Conservation (phyloP, 148 eudicot species). For the Persicaria maculosa region DNA sequence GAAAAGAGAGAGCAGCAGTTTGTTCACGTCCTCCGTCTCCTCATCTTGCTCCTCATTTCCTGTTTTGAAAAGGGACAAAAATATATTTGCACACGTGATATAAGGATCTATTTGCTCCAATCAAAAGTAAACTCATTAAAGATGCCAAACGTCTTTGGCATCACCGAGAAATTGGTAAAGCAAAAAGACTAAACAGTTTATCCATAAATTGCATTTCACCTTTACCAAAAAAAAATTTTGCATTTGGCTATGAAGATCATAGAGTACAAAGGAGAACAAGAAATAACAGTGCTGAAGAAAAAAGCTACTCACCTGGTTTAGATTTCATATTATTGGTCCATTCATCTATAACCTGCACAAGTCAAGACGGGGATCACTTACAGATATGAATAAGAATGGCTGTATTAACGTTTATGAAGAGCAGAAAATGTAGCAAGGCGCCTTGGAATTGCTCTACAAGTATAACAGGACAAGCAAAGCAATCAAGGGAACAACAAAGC, state of each 20-base stretch:
- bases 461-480: conserved; percentile 17
- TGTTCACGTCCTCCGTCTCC: conserved; percentile 58
- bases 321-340: conserved; percentile 13
- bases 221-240: not conserved
- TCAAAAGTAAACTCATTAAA: not conserved
- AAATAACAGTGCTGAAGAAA: not conserved
- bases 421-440: conserved; percentile 27
- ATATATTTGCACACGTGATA: conserved; percentile 13
- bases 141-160: not conserved
- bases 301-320: conserved; percentile 13
- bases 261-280: not conserved
- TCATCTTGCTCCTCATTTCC: conserved; percentile 35
- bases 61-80: conserved; percentile 13
- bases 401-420: not conserved
- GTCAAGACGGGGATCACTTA: not conserved
- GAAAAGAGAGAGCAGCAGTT: conserved; percentile 50
- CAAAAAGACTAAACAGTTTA: not conserved
- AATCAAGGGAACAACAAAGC: conserved; percentile 20
- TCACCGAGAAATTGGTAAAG: not conserved
- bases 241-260: not conserved
- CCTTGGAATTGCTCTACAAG: conserved; percentile 16
- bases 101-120: not conserved
- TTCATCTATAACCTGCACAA: conserved; percentile 14
- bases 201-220: not conserved
- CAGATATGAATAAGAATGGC: not conserved